Conservation (phyloP, 1,139 yeast species). For the Pichia sp. region DNA sequence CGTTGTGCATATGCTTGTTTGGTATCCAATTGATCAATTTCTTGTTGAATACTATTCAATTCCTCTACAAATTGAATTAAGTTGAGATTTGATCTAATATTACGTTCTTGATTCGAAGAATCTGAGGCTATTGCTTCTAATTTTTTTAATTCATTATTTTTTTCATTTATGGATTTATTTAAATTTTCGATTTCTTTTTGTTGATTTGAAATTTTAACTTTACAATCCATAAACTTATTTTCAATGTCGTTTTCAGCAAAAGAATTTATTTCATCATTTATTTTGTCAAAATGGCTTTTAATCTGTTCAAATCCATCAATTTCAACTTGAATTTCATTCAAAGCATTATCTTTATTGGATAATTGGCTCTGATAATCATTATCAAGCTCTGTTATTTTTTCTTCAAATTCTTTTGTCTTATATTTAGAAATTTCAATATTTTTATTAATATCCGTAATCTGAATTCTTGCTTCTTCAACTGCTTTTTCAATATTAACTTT, state of each 20-base stretch:
- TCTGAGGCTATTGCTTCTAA: constrained; percentile 37
- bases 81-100: constrained; percentile 50
- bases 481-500: constrained; percentile 32
- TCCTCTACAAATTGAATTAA: constrained; percentile 37
- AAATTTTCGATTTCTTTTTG: constrained; percentile 11
- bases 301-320: constrained; percentile 15
- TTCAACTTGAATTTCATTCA: constrained; percentile 8
- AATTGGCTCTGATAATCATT: constrained; percentile 16
- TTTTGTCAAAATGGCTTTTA: constrained; percentile 10
- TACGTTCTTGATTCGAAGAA: constrained; percentile 46
- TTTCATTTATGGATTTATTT: constrained; percentile 8
- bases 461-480: constrained; percentile 28
- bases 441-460: constrained; percentile 26
- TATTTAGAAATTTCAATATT: constrained; percentile 11
- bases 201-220: constrained; percentile 5
- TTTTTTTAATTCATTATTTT: constrained; percentile 19
- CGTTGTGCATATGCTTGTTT: constrained; percentile 61
- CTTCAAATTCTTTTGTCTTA: constrained; percentile 4
- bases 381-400: constrained; percentile 13
- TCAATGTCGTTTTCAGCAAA: constrained; percentile 14
- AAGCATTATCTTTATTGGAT: constrained; percentile 16
- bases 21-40: constrained; percentile 40
- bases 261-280: constrained; percentile 19
- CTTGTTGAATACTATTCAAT: constrained; percentile 30
- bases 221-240: constrained; percentile 8